Conservation (phyloP, 2,329 filamentous ascomycete species). For the Cryphonectria naterciae region DNA sequence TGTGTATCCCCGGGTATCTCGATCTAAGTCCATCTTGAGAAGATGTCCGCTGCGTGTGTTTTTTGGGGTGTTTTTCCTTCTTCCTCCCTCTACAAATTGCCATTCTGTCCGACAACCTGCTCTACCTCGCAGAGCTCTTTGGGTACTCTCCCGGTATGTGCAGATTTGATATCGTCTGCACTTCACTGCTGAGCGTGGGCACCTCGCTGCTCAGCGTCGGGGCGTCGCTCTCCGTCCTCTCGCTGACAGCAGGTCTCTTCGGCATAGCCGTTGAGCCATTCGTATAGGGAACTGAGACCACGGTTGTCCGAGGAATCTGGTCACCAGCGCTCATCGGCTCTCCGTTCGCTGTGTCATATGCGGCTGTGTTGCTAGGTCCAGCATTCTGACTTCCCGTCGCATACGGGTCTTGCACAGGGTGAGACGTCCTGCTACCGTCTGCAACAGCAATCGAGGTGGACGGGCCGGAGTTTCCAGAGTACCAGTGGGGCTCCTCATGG, state of each 20-base stretch:
- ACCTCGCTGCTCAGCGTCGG: constrained; percentile 35
- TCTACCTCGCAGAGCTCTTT: constrained; percentile 33
- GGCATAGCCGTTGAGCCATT: neutral
- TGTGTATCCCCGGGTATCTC: constrained; percentile 19
- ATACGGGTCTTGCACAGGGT: constrained; percentile 7
- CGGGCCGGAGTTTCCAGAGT: constrained; percentile 1
- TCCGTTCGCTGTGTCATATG: constrained; percentile 13
- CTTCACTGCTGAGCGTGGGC: constrained; percentile 44
- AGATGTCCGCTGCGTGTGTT: neutral
- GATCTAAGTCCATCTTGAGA: constrained; percentile 2
- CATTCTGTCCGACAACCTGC: neutral
- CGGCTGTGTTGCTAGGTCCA: constrained; percentile 4
- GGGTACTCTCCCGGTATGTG: constrained; percentile 73
- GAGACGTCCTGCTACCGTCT: neutral
- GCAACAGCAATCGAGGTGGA: constrained; percentile 12
- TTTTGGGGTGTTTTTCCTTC: no score
- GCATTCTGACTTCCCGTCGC: neutral
- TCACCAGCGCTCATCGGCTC: constrained; percentile 4
- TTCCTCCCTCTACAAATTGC: no score
- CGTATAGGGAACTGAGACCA: constrained; percentile 4
- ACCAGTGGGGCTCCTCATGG: constrained; percentile 13
- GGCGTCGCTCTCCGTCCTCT: constrained; percentile 27
- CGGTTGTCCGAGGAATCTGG: constrained; percentile 11
- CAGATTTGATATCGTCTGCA: constrained; percentile 64
- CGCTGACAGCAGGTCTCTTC: constrained; percentile 20